phyloP scores from a whole-genome alignment of 805 yeast genomes.

The Diddensiella santjacobensis region DNA sequence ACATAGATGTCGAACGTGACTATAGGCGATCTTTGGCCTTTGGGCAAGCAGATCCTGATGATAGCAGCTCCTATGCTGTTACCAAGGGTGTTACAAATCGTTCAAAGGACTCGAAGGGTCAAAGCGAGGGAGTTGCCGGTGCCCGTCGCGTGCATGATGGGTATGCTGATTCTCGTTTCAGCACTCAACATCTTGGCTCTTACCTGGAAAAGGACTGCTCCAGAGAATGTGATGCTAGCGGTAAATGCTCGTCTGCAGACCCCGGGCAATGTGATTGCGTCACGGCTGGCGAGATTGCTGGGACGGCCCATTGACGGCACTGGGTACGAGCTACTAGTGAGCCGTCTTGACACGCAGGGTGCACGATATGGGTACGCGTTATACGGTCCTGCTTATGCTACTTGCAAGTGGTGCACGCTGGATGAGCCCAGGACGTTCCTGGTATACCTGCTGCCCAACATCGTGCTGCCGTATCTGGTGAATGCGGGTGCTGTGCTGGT shows the following conservation, averaged over 20 bases:
- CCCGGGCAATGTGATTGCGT: slow-evolving; percentile 17
- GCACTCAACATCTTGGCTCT: not conserved
- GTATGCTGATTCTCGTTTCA: not conserved
- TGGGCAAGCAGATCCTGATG: not conserved
- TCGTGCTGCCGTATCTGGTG: slow-evolving; percentile 18
- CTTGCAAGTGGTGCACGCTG: slow-evolving; percentile 24
- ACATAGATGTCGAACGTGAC: not conserved
- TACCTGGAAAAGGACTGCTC: not conserved
- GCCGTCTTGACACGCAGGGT: slow-evolving; percentile 12
- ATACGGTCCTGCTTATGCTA: slow-evolving; percentile 23
- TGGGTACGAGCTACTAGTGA: slow-evolving; percentile 15
- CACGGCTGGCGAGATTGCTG: slow-evolving; percentile 11
- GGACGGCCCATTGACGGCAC: slow-evolving; percentile 4
- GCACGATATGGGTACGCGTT: slow-evolving; percentile 21
- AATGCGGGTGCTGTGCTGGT: slow-evolving; percentile 16
- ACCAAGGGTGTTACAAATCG: not conserved
- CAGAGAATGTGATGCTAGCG: slow-evolving; percentile 17
- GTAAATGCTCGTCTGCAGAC: slow-evolving; percentile 22
- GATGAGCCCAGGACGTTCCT: slow-evolving; percentile 15
- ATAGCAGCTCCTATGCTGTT: not conserved
- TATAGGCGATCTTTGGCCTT: not conserved
- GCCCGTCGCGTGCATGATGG: not conserved
- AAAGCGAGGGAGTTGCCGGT: not conserved
- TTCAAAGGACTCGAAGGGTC: not conserved
- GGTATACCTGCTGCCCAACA: slow-evolving; percentile 19